Evolutionary conservation across 1,284 basidiomycete genomes (phyloP).

Genomic region (Hemileccinum hortonii): DNA sequence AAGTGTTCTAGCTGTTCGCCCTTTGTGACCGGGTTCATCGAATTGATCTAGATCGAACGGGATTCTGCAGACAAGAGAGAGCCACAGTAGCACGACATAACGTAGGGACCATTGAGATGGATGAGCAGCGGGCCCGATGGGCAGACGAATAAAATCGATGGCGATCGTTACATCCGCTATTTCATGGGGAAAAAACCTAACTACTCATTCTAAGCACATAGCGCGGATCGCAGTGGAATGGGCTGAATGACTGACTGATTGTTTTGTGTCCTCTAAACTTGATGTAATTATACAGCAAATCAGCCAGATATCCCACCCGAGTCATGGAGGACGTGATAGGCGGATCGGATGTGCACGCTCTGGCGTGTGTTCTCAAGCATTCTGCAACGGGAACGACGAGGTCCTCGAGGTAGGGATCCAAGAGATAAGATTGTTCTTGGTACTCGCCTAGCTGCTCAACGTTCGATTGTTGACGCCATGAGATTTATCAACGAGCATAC

Average conservation of each 20-base stretch:
- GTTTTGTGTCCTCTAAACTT: constrained; percentile 93
- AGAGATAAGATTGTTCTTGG: constrained; percentile 90
- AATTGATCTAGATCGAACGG: constrained; percentile 91
- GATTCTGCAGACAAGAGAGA: constrained; percentile 90
- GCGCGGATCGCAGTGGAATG: not conserved
- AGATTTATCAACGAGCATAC: constrained; percentile 15
- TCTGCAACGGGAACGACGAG: constrained; percentile 80
- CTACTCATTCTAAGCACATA: constrained; percentile 42
- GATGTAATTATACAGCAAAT: constrained; percentile 79
- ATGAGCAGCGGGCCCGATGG: constrained; percentile 46
- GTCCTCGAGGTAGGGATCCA: constrained; percentile 92
- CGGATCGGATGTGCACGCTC: constrained; percentile 39
- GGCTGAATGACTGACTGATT: constrained; percentile 64
- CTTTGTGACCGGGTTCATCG: constrained; percentile 54
- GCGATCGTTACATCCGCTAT: constrained; percentile 79
- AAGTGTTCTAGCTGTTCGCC: constrained; percentile 52
- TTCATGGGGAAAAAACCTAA: constrained; percentile 89
- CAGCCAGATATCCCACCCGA: constrained; percentile 56
- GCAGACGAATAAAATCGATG: constrained; percentile 61
- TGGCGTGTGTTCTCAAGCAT: constrained; percentile 61
- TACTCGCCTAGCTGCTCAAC: constrained; percentile 76
- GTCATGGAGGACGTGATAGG: constrained; percentile 35
- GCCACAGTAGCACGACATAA: constrained; percentile 87
- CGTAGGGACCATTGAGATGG: constrained; percentile 74
- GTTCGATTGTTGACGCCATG: constrained; percentile 1